phyloP scores from a whole-genome alignment of 148 eudicot genomes.

The Spergularia bocconei region DNA sequence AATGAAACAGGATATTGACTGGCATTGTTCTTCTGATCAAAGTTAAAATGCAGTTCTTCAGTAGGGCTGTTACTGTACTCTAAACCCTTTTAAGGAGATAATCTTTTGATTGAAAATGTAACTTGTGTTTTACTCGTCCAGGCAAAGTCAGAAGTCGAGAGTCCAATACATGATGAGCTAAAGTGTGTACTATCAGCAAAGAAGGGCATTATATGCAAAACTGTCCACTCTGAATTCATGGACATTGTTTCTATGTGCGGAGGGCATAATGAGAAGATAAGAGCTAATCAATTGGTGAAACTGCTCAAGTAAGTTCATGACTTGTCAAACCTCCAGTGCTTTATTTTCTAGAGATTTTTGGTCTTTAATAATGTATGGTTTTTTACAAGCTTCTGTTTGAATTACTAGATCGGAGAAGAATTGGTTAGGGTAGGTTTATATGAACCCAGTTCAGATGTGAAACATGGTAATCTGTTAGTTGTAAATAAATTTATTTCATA shows the following conservation, averaged over 20 bases:
- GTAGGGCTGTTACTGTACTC: background rate
- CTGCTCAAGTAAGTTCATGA: slow-evolving; percentile 56
- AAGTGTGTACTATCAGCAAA: slow-evolving; percentile 39
- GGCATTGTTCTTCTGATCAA: background rate
- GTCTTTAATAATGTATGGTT: background rate
- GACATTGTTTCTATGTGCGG: slow-evolving; percentile 84
- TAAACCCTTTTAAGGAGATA: background rate
- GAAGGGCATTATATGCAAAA: slow-evolving; percentile 68
- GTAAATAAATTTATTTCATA: background rate
- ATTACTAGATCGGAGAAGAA: background rate
- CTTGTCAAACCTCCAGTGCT: background rate
- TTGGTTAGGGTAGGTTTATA: background rate
- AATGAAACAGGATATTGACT: background rate
- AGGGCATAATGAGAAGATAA: slow-evolving; percentile 67
- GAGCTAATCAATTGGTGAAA: slow-evolving; percentile 56
- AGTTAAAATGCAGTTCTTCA: background rate
- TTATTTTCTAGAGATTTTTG: background rate
- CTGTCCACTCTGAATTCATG: slow-evolving; percentile 68
- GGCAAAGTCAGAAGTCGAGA: slow-evolving; percentile 69
- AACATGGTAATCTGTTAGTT: background rate
- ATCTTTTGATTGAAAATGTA: background rate
- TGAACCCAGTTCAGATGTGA: background rate
- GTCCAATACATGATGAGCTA: slow-evolving; percentile 69
- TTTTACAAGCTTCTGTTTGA: background rate
- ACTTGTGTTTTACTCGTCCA: slow-evolving; percentile 30